These are phyloP conservation scores for Amanita phalloides DNA, from an alignment of 768 basidiomycete genomes.

Conservation along the genomic window DNA sequence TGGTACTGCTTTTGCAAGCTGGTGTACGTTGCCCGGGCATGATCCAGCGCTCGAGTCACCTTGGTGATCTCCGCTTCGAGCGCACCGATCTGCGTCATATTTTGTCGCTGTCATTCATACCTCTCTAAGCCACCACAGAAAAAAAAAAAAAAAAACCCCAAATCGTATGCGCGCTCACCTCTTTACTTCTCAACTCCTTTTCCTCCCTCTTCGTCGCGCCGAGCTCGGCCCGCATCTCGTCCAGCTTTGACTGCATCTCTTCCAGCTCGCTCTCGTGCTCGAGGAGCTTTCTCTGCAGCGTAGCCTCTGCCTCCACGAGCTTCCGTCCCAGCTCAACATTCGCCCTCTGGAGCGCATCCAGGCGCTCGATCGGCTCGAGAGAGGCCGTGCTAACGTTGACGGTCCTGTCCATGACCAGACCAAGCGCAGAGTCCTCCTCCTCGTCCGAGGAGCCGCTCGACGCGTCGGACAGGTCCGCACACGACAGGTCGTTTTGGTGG, in stretches of 20 bases:
- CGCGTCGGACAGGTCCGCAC: constrained; percentile 1
- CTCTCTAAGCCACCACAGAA: neutral
- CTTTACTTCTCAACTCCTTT: constrained; percentile 83
- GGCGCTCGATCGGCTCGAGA: constrained; percentile 58
- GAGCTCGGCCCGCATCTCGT: constrained; percentile 71
- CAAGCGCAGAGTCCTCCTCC: constrained; percentile 40
- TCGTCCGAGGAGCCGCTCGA: constrained; percentile 28
- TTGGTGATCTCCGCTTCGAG: constrained; percentile 76
- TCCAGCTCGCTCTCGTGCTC: constrained; percentile 82
- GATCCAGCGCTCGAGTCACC: constrained; percentile 64
- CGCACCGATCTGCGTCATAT: constrained; percentile 51
- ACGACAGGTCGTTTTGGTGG: neutral
- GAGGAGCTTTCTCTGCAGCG: constrained; percentile 49
- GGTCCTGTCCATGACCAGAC: constrained; percentile 51
- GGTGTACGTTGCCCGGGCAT: constrained; percentile 58
- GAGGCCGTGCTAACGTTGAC: constrained; percentile 54
- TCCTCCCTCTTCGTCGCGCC: constrained; percentile 80
- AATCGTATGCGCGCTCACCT: constrained; percentile 35
- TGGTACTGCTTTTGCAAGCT: constrained; percentile 81
- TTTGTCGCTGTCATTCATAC: constrained; percentile 37
- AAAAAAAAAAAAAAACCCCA: constrained; percentile 4
- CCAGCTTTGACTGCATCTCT: constrained; percentile 65
- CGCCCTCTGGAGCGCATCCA: constrained; percentile 62
- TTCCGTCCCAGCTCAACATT: constrained; percentile 72
- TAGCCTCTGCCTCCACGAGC: constrained; percentile 63